These are phyloP conservation scores for Pichia sp. DNA, from an alignment of 1,139 yeast genomes.

Conservation along the genomic window DNA sequence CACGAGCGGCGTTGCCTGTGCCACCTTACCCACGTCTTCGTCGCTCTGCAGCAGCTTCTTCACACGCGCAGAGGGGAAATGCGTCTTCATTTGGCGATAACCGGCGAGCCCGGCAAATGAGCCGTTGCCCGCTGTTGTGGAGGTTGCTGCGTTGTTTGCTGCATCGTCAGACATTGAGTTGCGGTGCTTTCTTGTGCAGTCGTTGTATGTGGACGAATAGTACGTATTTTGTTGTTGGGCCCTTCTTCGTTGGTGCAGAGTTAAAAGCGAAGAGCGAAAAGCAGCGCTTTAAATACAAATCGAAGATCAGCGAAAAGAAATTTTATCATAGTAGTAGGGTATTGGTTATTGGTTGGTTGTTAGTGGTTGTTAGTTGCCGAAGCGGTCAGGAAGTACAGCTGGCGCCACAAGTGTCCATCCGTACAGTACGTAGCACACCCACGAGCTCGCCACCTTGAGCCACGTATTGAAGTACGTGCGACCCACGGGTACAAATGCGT, in stretches of 20 bases:
- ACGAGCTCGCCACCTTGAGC: conserved; percentile 87
- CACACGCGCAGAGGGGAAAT: conserved; percentile 95
- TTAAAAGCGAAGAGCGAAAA: too few species aligned
- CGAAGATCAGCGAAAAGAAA: too few species aligned
- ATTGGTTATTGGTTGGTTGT: too few species aligned
- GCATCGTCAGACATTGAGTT: too few species aligned
- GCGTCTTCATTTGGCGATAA: conserved; percentile 66
- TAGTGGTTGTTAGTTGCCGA: conserved; percentile 31
- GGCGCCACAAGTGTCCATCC: conserved; percentile 94
- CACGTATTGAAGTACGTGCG: conserved; percentile 92
- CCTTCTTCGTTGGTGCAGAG: too few species aligned
- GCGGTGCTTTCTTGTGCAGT: too few species aligned
- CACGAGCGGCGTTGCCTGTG: conserved; percentile 96
- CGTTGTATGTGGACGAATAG: too few species aligned
- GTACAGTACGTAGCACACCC: conserved; percentile 83
- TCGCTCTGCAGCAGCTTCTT: conserved; percentile 97
- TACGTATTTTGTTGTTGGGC: too few species aligned
- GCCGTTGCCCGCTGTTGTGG: too few species aligned
- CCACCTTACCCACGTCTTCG: conserved; percentile 97
- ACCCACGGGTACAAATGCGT: conserved; percentile 95
- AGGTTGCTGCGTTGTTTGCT: too few species aligned
- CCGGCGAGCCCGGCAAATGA: conserved; percentile 9
- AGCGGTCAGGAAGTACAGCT: conserved; percentile 81
- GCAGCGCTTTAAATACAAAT: too few species aligned
- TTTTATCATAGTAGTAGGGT: not conserved